These are phyloP conservation scores for Podospora conica DNA, from an alignment of 495 filamentous ascomycete species.

Conservation along the genomic window DNA sequence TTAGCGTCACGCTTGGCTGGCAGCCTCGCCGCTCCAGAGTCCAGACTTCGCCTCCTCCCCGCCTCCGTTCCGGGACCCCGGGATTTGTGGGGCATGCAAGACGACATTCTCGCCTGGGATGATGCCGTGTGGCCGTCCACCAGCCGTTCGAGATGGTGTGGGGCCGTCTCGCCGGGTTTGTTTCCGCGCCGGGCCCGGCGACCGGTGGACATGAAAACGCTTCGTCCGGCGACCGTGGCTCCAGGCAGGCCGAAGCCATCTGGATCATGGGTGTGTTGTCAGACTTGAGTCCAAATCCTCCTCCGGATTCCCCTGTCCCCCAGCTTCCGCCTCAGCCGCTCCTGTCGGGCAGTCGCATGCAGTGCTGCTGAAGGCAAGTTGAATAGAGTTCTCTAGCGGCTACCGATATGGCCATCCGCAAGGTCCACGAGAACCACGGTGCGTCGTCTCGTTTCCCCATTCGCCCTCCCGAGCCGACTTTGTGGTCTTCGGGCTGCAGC, in stretches of 20 bases:
- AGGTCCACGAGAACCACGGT: neutral
- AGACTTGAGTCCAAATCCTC: neutral
- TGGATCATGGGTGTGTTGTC: neutral
- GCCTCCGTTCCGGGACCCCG: neutral
- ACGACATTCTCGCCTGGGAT: neutral
- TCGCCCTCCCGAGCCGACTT: neutral
- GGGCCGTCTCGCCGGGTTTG: neutral
- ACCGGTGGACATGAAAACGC: neutral
- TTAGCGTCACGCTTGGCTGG: neutral
- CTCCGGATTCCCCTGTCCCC: neutral
- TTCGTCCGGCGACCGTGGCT: neutral
- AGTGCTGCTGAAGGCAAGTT: neutral
- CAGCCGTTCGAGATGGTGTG: neutral
- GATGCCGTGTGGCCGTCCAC: neutral
- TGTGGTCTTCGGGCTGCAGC: neutral
- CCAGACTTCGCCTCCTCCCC: neutral
- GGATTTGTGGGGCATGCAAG: neutral
- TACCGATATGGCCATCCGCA: neutral
- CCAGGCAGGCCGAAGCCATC: neutral
- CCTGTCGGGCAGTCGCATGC: neutral
- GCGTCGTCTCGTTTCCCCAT: neutral
- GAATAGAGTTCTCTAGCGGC: neutral
- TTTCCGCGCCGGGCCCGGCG: neutral
- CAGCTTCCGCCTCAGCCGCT: neutral
- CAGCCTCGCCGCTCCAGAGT: neutral